These are phyloP conservation scores for Lactarius quietus DNA, from an alignment of 768 basidiomycete genomes.

Conservation along the genomic window DNA sequence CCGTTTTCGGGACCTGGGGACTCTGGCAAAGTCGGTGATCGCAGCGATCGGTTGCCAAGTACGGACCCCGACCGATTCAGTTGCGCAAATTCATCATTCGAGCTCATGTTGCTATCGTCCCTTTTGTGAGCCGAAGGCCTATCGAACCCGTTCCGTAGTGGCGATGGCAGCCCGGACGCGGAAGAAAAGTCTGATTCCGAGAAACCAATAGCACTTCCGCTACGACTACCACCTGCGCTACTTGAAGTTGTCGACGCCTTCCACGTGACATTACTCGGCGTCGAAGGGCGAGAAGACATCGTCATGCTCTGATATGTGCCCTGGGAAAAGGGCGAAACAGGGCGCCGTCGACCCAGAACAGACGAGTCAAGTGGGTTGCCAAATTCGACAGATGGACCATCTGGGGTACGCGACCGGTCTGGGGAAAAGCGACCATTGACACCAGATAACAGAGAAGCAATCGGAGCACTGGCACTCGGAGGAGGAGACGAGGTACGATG, in stretches of 20 bases:
- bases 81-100: conserved; percentile 26
- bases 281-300: conserved; percentile 48
- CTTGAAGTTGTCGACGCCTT: conserved; percentile 38
- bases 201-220: conserved; percentile 50
- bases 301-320: conserved; percentile 58
- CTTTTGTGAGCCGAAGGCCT: conserved; percentile 30
- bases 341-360: conserved; percentile 54
- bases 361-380: conserved; percentile 41
- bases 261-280: conserved; percentile 81
- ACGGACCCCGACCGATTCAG: conserved; percentile 27
- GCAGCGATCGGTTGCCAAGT: conserved; percentile 40
- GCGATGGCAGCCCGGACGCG: conserved; percentile 28
- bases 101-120: conserved; percentile 32
- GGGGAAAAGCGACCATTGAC: conserved; percentile 66
- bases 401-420: conserved; percentile 34
- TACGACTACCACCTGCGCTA: conserved; percentile 41
- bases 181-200: conserved; percentile 32
- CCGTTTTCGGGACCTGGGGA: conserved; percentile 48
- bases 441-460: conserved; percentile 44
- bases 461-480: conserved; percentile 33
- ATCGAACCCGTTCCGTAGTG: conserved; percentile 22
- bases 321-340: conserved; percentile 67
- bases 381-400: conserved; percentile 25
- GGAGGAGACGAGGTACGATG: conserved; percentile 48
- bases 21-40: conserved; percentile 57